Evolutionary conservation across 805 yeast genomes (phyloP), one percentile per base, ranked within the genome.

Genomic region (Kuraishia molischiana): DNA sequence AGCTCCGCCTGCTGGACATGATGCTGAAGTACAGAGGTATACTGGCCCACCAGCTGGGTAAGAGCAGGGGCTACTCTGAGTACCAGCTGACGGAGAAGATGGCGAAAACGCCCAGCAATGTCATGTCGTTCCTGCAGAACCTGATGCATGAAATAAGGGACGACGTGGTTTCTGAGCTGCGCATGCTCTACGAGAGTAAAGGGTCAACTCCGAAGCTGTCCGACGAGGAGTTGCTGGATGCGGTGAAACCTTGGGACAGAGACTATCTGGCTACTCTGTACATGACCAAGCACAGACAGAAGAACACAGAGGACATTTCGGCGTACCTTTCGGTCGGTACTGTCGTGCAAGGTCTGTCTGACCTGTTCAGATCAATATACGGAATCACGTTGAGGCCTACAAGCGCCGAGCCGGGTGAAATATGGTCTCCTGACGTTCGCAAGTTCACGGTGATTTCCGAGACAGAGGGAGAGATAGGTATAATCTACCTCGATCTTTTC

Each of bases 241-340:
- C 57, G 10, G 67, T 87, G 24, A 72, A 76, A 42, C 96, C 96
- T 1, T 92, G 97, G 97, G 97, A 92, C 56, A 70, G 95, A 43
- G 95, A 87, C 44, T 89, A 72, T 41, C 45, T 72, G 19, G 44
- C 55, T 2, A 46, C 60, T 0, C 29, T 46, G 14, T 48, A 51
- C 35, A 37, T 53, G 37, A 47, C 63, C 26, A 50, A 54, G 14
- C 59, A 59, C 40, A 51, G 63, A 45, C 57, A 65, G 17, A 51
- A 61, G 19, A 58, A 57, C 34, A 54, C 48, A 32, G 68, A 66
- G 31, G 73, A 71, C 40, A 72, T 86, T n/a, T 67, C 78, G 21
- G 67, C 77, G 2, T 85, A 79, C 54, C 81, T 90, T 43, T 82
- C 95, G 0, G 66, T 90, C 4, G 97, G 97, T 3, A 76, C 85